These are phyloP conservation scores for Xylariaceae sp. DNA, from an alignment of 2,329 filamentous ascomycete genomes.

Conservation along the genomic window DNA sequence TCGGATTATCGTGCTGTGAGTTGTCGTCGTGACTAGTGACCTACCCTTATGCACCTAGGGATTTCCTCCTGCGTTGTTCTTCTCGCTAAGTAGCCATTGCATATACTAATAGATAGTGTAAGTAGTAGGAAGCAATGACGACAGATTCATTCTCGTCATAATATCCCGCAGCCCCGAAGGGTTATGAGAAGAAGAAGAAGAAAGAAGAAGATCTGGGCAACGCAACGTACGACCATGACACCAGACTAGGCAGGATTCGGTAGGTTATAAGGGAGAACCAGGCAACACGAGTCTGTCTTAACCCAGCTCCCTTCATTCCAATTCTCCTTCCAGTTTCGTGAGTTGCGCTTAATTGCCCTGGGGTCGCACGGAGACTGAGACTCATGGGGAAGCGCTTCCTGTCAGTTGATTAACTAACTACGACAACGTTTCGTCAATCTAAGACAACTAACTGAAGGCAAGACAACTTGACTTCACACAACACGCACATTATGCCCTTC, in stretches of 20 bases:
- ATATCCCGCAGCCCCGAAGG: not conserved
- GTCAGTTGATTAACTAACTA: not conserved
- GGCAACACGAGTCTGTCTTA: not conserved
- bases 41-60: too few species aligned
- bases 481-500: not conserved
- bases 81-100: too few species aligned
- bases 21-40: too few species aligned
- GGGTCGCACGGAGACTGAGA: not conserved
- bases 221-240: too few species aligned
- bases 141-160: too few species aligned
- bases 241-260: too few species aligned
- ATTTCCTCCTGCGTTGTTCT: too few species aligned
- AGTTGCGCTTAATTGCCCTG: not conserved
- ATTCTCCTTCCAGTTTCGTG: not conserved
- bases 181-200: not conserved
- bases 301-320: not conserved
- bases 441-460: not conserved
- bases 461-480: not conserved
- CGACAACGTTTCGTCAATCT: not conserved
- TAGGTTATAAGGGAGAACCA: not conserved
- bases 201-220: too few species aligned
- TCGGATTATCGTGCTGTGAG: too few species aligned
- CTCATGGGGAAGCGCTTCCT: not conserved
- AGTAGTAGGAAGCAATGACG: too few species aligned
- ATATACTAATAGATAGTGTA: too few species aligned